Base-by-base conservation (phyloP, 2,329 filamentous ascomycete species). In the Metarhizium anisopliae region DNA sequence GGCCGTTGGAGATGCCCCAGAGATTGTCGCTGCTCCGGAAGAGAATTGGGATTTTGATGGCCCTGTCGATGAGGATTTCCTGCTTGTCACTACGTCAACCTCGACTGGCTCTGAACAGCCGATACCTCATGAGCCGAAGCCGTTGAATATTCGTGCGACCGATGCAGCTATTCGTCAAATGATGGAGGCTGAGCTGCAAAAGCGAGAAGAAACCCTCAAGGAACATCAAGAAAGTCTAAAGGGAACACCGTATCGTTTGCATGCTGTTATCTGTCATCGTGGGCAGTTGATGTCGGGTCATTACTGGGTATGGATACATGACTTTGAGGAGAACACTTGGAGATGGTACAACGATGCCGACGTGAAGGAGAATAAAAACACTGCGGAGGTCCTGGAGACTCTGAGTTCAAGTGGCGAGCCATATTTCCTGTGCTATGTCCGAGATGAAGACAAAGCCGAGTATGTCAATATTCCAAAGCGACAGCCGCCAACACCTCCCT, bases 221-320 rank as follows among this genome's bases (percentile, higher is more conserved):
- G 56, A 62, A 40, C 64, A 67, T 49, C 58, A 65, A 64, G 76
- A 77, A 3, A 79, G 82, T 53, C 80, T 86, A 64, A 78, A 79
- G 47, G 75, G 83, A 30, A 75, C 89, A 50, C 82, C 86, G 11
- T 99, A 97, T 68, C 84, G 84, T 14, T 81, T 99, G 4, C 92
- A 96, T 62, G 90, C 93, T 0, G 88, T 96, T 36, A 95, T 99
- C 66, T 93, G 96, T 64, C 94, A 99, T 68, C 85, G 87, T 20
- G 89, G 89, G 36, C 77, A 78, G 62, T 79, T 86, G 45, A 80
- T 78, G 49, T 86, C 86, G 50, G 94, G 94, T 0, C 94, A 99
- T 70, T 99, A 97, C 73, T 96, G 90, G 86, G 90, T 96, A 49
- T 96, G 92, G 80, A 95, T 99, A 60, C 89, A 85, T 66, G 94